Base-by-base conservation (phyloP, 345 rosid genomes). In the Camelina laxa region DNA sequence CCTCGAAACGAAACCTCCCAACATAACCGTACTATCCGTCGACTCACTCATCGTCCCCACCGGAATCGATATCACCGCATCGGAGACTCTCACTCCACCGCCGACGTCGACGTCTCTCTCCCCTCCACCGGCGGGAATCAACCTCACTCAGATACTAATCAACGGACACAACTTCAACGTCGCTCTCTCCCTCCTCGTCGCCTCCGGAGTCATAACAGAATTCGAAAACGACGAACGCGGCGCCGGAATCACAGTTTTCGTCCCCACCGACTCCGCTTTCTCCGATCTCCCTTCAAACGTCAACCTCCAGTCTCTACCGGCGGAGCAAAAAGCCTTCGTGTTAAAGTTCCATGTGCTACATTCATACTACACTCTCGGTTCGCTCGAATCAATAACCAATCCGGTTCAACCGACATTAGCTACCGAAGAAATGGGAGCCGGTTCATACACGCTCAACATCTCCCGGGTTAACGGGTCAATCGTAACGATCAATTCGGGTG, bases 371-470 rank as follows among this genome's bases (percentile, higher is more conserved):
- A 96, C 99, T 0, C 84, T 95, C 5, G 99, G 99, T 17, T 89
- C 94, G 0, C 85, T 95, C 3, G 96, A 95, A 69, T 90, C 91
- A 39, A 90, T 95, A 68, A 93, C 89, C 63, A 92, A 92, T 57
- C 99, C 97, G 48, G 87, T 90, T 48, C 88, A 92, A 55, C 99
- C 99, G 10, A 95, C 99, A 17, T 79, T 95, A 60, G 97, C 97
- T 0, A 95, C 98, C 10, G 98, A 95, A 56, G 79, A 69, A 38
- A 88, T 72, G 76, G 96, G 98, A 9, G 96, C 96, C 0, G 92
- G 92, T 1, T 84, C 91, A 2, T 90, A 79, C 78, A 92, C 97
- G 7, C 87, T 92, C 53, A 95, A 92, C 67, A 95, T 95, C 53
- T 90, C 97, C 0, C 72, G 92, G 66, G 84, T 85, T 44, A 95